A percentile compares a stretch with the other conserved stretches of the same genome.
Conservation (phyloP, 1,284 basidiomycete species). For the Cryptococcus wingfieldii region DNA sequence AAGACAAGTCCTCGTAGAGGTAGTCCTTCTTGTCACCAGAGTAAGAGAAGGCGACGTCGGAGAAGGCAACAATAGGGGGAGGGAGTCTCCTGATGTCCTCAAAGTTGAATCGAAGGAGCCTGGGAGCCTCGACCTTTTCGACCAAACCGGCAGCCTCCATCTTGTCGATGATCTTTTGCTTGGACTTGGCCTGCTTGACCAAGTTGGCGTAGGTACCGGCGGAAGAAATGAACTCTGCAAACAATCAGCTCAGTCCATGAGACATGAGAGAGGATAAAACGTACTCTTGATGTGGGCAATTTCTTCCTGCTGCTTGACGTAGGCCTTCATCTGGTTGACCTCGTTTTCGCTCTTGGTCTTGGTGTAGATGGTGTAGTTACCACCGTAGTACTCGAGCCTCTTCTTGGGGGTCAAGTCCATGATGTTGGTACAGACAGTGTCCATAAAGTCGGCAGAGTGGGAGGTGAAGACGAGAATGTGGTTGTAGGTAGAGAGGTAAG, state of each 20-base stretch:
- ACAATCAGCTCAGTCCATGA: constrained; percentile 1
- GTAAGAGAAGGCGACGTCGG: constrained; percentile 91
- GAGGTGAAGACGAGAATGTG: constrained; percentile 70
- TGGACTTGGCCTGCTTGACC: constrained; percentile 97
- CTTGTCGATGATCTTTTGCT: constrained; percentile 99
- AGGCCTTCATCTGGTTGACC: constrained; percentile 98
- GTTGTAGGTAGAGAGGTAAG: constrained; percentile 95
- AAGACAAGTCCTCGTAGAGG: constrained; percentile 80
- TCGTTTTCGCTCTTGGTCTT: constrained; percentile 96
- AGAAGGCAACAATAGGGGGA: constrained; percentile 95
- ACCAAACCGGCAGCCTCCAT: constrained; percentile 99
- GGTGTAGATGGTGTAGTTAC: constrained; percentile 96
- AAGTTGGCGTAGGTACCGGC: constrained; percentile 99
- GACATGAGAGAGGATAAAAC: constrained; percentile 2
- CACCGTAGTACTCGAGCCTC: constrained; percentile 79
- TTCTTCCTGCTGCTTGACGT: constrained; percentile 96
- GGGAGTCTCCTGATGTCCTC: constrained; percentile 91
- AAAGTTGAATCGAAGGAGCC: constrained; percentile 85
- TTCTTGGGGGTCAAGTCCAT: constrained; percentile 76
- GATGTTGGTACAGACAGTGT: constrained; percentile 92
- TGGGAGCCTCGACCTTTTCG: constrained; percentile 75
- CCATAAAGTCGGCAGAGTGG: constrained; percentile 99
- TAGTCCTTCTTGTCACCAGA: constrained; percentile 82
- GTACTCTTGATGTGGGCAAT: constrained; percentile 90
- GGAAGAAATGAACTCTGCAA: constrained; percentile 87